A percentile compares a stretch with the other conserved stretches of the same genome.
Conservation (phyloP, 805 yeast species). For the Clavispora fructus region DNA sequence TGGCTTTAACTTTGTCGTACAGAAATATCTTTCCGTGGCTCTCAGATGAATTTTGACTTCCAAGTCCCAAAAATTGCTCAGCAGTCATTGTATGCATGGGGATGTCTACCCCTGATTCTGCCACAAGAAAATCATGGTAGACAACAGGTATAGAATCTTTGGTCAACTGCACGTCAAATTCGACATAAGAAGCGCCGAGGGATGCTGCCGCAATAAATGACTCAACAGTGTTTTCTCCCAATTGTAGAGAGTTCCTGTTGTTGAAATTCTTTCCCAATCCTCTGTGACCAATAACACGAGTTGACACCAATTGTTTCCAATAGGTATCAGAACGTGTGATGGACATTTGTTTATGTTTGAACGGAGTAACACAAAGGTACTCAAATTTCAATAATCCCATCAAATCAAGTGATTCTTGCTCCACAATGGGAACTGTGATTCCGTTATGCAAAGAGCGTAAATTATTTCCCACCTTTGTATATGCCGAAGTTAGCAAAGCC, state of each 20-base stretch:
- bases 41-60: conserved; percentile 19
- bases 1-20: conserved; percentile 7
- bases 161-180: conserved; percentile 93
- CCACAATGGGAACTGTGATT: conserved; percentile 72
- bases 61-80: conserved; percentile 75
- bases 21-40: conserved; percentile 4
- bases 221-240: conserved; percentile 94
- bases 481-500: conserved; percentile 57
- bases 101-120: conserved; percentile 92
- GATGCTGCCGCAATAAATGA: conserved; percentile 95
- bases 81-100: conserved; percentile 91
- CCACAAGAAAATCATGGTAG: conserved; percentile 90
- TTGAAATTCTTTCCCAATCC: conserved; percentile 87
- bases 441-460: conserved; percentile 62
- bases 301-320: conserved; percentile 85
- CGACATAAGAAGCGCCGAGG: conserved; percentile 93
- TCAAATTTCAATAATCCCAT: conserved; percentile 79
- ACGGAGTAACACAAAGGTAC: conserved; percentile 64
- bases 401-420: conserved; percentile 62
- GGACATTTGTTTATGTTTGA: conserved; percentile 62
- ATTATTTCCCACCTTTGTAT: conserved; percentile 63
- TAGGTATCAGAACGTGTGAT: conserved; percentile 70
- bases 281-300: conserved; percentile 93
- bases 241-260: conserved; percentile 69
- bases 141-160: conserved; percentile 89